A percentile compares a stretch with the other conserved stretches of the same genome.
Evolutionary conservation across 2,329 filamentous ascomycete species (phyloP).

Genomic region (Arthrobotrys megalospora): DNA sequence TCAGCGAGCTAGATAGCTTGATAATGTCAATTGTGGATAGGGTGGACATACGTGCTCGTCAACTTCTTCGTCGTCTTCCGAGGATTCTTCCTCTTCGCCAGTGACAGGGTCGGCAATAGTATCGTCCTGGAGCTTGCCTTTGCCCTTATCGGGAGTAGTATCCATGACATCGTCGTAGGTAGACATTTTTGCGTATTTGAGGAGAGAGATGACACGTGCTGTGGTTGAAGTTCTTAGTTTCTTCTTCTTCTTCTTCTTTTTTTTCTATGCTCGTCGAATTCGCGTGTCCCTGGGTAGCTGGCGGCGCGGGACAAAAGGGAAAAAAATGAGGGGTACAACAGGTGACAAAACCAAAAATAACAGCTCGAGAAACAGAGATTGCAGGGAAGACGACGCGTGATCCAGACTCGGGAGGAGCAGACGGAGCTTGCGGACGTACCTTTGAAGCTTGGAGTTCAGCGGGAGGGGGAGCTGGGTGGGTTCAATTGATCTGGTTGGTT

Average conservation of each 20-base stretch:
- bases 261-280: neutral
- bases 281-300: neutral
- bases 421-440: conserved; percentile 15
- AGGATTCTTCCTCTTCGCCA: conserved; percentile 29
- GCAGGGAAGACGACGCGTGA: conserved; percentile 13
- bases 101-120: conserved; percentile 25
- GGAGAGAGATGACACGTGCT: conserved; percentile 9
- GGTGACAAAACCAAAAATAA: conserved; percentile 1
- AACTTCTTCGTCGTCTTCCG: conserved; percentile 44
- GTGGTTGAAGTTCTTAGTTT: neutral
- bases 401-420: neutral
- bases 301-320: conserved; percentile 20
- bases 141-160: conserved; percentile 53
- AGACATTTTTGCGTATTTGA: conserved; percentile 40
- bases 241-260: neutral
- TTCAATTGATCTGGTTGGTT: conserved; percentile 10
- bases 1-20: neutral
- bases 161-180: conserved; percentile 59
- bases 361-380: conserved; percentile 11
- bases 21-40: neutral
- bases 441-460: conserved; percentile 22
- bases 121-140: conserved; percentile 52
- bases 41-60: conserved; percentile 35
- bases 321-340: conserved; percentile 28
- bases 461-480: conserved; percentile 11